Conservation (phyloP, 345 rosid species). For the Brassica incana region DNA sequence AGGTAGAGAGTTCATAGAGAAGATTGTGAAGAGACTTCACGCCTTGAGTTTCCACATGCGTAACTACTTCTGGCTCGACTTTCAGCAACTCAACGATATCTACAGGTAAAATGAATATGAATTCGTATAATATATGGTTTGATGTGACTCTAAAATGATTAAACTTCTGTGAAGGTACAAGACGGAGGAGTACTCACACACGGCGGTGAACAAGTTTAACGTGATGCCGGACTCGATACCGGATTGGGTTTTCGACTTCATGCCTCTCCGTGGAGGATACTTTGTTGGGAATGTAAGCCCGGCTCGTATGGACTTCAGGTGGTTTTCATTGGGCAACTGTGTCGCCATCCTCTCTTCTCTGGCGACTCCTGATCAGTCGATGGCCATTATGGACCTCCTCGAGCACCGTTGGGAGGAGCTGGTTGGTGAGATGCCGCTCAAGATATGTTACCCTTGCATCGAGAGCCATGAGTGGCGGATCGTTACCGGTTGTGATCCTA, state of each 20-base stretch:
- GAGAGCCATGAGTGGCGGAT: slow-evolving; percentile 63
- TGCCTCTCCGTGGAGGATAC: slow-evolving; percentile 68
- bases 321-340: slow-evolving; percentile 66
- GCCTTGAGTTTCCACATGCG: slow-evolving; percentile 64
- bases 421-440: slow-evolving; percentile 67
- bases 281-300: slow-evolving; percentile 73
- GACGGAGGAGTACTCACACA: slow-evolving; percentile 69
- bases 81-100: slow-evolving; percentile 62
- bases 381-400: slow-evolving; percentile 69
- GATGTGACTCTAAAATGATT: neutral
- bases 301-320: slow-evolving; percentile 74
- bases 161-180: slow-evolving; percentile 26
- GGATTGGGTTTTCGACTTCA: slow-evolving; percentile 65
- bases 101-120: slow-evolving; percentile 38
- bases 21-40: slow-evolving; percentile 57
- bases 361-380: slow-evolving; percentile 63
- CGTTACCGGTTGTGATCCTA: slow-evolving; percentile 65
- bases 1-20: slow-evolving; percentile 58
- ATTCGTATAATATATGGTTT: neutral
- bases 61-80: slow-evolving; percentile 64
- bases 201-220: slow-evolving; percentile 62
- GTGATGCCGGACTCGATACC: slow-evolving; percentile 68
- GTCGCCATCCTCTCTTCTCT: slow-evolving; percentile 58
- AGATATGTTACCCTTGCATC: slow-evolving; percentile 58
- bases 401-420: slow-evolving; percentile 68